Base-by-base conservation (phyloP, 148 eudicot genomes). In the Linanthus parryae region DNA sequence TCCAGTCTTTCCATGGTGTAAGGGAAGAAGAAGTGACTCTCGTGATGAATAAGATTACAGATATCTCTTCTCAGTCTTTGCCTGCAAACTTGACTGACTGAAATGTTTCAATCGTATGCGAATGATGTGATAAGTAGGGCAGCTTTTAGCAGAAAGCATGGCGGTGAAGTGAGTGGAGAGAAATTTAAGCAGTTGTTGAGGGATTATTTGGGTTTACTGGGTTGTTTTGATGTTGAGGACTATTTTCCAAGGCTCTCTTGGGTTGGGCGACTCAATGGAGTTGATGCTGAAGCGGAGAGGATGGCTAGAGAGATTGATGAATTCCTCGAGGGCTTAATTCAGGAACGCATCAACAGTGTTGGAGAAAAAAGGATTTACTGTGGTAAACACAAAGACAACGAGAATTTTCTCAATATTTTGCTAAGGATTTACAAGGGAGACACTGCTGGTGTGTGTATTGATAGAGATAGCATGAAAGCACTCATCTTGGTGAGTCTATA, bases 91-190 rank as follows among this genome's bases (percentile, higher is more conserved):
- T n/a, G n/a, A n/a, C n/a, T 88, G 29, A 83, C 73, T 13, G 72
- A 70, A 28, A 35, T 61, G 28, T 73, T 83, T 3, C 23, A 36
- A 37, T 44, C 22, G 13, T 52, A 78, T 8, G 76, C 77, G 2
- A 71, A 72, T 46, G 81, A 88, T 54, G 69, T 83, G 33, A 62
- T 77, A 25, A 73, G 83, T 49, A 69, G 81, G 67, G 72, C 67
- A 16, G 85, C 83, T 13, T 80, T 83, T 40, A 88, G 96, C 39
- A 81, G 67, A 48, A 83, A 78, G 46, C 81, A 83, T 50, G 67
- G 76, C 16, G 76, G 54, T 7, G 81, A 63, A 9, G 78, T 69
- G 48, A 52, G 28, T 5, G 79, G 76, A 27, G 57, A 56, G 29
- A 70, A 52, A 25, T 71, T 73, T 25, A 53, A 44, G 47, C 55